phyloP scores from a whole-genome alignment of 441 rosid genomes.

The Croton laevigatus region DNA sequence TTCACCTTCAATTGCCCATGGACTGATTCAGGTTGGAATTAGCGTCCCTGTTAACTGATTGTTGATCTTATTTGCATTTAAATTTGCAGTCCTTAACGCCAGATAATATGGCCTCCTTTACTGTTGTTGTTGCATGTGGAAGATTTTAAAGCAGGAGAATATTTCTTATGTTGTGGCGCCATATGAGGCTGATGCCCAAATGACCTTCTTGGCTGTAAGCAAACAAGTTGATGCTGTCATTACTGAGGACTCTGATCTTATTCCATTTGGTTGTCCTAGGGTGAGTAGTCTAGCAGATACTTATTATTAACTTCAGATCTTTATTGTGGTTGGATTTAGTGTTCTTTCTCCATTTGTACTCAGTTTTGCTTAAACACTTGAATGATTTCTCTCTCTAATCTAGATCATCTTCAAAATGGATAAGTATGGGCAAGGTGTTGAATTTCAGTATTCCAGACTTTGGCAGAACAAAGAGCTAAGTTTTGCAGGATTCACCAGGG shows the following conservation, averaged over 20 bases:
- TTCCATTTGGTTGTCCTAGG: constrained; percentile 96
- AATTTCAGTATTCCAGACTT: constrained; percentile 68
- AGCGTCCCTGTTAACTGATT: neutral
- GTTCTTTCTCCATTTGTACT: neutral
- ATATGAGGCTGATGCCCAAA: constrained; percentile 97
- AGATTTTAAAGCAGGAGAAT: constrained; percentile 82
- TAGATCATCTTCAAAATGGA: constrained; percentile 96
- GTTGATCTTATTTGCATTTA: neutral
- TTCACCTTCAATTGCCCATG: constrained; percentile 84
- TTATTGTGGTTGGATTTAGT: neutral
- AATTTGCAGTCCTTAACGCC: neutral
- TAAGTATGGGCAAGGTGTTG: constrained; percentile 92
- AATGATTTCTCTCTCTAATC: neutral
- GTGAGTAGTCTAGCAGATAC: constrained; percentile 46
- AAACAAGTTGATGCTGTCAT: constrained; percentile 86
- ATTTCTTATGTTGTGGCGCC: constrained; percentile 85
- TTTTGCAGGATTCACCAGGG: constrained; percentile 72
- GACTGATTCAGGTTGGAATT: constrained; percentile 70
- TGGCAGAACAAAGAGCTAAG: constrained; percentile 61
- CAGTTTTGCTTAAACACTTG: constrained; percentile 3
- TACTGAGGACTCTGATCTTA: constrained; percentile 97
- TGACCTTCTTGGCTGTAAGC: constrained; percentile 79
- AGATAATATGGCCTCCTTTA: constrained; percentile 19
- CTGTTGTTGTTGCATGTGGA: constrained; percentile 32
- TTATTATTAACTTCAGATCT: constrained; percentile 1